Evolutionary conservation across 768 basidiomycete species (phyloP).

Genomic region (Macrocybe gigantea): DNA sequence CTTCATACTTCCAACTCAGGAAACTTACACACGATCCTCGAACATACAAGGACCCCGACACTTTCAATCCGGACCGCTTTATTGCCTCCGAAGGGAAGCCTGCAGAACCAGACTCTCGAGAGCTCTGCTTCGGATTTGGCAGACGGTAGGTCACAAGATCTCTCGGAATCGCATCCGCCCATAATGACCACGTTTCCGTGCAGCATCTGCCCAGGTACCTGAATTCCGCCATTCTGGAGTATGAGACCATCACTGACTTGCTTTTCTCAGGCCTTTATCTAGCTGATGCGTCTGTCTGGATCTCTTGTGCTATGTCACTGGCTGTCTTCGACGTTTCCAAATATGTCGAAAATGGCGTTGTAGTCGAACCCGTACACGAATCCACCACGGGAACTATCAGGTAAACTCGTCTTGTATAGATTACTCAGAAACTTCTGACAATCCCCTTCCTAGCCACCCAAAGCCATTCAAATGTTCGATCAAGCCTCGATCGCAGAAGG

Average conservation of each 20-base stretch:
- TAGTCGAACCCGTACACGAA: slow-evolving; percentile 47
- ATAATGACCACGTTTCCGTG: slow-evolving; percentile 1
- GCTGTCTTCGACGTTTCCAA: slow-evolving; percentile 49
- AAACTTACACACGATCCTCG: slow-evolving; percentile 49
- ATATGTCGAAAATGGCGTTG: slow-evolving; percentile 36
- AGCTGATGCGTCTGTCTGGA: slow-evolving; percentile 49
- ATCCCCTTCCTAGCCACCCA: slow-evolving; percentile 38
- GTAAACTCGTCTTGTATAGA: slow-evolving; percentile 16
- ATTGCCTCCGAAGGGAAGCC: slow-evolving; percentile 34
- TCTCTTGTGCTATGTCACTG: slow-evolving; percentile 45
- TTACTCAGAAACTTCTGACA: too few relatives aligned
- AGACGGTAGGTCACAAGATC: slow-evolving; percentile 38
- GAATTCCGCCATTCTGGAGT: background rate
- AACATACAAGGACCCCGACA: slow-evolving; percentile 46
- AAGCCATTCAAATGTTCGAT: slow-evolving; percentile 59
- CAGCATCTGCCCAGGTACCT: slow-evolving; percentile 44
- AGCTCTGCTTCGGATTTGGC: slow-evolving; percentile 66
- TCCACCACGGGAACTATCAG: slow-evolving; percentile 63
- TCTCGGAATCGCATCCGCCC: background rate
- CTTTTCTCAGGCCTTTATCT: slow-evolving; percentile 38
- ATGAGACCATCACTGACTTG: background rate
- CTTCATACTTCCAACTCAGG: slow-evolving; percentile 20
- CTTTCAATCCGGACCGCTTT: slow-evolving; percentile 59
- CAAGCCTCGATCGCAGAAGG: slow-evolving; percentile 53
- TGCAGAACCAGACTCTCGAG: slow-evolving; percentile 52